Base-by-base conservation (phyloP, 2,329 filamentous ascomycete species). In the Aspergillus eucalypticola region DNA sequence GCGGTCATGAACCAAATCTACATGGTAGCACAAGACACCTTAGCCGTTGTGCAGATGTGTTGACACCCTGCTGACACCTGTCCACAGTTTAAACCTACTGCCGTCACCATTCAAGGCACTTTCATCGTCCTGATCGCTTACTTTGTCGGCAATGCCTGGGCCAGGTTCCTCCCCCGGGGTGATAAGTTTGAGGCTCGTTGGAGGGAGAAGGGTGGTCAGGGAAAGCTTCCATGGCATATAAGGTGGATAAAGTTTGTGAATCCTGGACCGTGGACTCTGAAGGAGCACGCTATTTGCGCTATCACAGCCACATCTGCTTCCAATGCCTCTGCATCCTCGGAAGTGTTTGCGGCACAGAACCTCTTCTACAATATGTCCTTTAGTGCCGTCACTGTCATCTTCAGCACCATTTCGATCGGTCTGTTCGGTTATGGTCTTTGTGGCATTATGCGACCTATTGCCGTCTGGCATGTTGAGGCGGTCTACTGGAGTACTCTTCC, bases 81-180 rank as follows among this genome's bases (percentile, higher is more conserved):
- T 13, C 49, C 1, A 39, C 42, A 35, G 32, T 60, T 51, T 27
- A 62, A 51, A 25, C 52, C 55, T 21, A 21, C 48, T n/a, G 13
- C 42, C 13, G 29, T 59, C 32, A 46, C 51, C 51, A 42, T 46
- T 15, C 27, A 29, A 15, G 82, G 83, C 39, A 85, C 82, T 0
- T 86, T 85, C 57, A 84, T 85, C 54, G 83, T 84, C 5, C 78
- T 86, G 42, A 84, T 86, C 49, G 81, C 82, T 11, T 85, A 85
- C 71, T 85, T 86, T 52, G 53, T 81, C 2, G 84, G 84, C 8
- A 82, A 81, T 8, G 78, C 72, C 3, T 84, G 78, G 80, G 75
- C 82, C 0, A 64, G 67, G 0, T 61, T 81, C 5, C 75, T 85
- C 2, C 83, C 84, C 1, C 82, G 83, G 5, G 83, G 83, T 11